Conservation (phyloP, 108 stramenopile genomes). For the Discostella pseudostelligera region DNA sequence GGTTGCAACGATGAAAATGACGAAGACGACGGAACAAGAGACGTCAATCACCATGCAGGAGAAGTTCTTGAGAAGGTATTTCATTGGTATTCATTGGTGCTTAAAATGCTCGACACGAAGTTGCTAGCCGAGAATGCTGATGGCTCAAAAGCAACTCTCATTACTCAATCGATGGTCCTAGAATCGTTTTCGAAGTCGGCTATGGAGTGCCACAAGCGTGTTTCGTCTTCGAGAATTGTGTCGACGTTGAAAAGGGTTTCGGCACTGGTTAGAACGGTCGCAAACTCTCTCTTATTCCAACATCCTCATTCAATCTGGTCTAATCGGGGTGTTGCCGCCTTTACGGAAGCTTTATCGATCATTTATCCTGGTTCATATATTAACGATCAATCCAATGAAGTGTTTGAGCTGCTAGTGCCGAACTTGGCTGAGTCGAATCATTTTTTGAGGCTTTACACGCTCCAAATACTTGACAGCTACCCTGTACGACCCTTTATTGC, state of each 20-base stretch:
- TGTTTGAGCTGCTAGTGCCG: conserved; percentile 61
- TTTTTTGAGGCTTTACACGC: conserved; percentile 69
- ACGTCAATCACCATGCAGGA: not conserved
- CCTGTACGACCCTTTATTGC: conserved; percentile 68
- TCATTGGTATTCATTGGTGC: conserved; percentile 30
- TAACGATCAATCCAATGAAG: conserved; percentile 40
- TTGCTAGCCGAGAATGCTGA: not conserved
- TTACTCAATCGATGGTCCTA: conserved; percentile 42
- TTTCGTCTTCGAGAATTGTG: conserved; percentile 22
- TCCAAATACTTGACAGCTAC: conserved; percentile 64
- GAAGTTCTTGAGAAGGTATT: conserved; percentile 16
- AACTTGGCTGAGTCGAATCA: conserved; percentile 66
- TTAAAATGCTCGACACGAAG: conserved; percentile 22
- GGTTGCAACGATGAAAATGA: conserved; percentile 12
- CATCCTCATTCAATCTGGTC: conserved; percentile 57
- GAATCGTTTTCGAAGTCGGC: conserved; percentile 56
- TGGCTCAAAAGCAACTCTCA: conserved; percentile 4
- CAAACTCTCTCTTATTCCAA: conserved; percentile 41
- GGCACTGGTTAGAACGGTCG: conserved; percentile 18
- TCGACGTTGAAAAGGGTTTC: conserved; percentile 27
- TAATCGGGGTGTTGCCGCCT: conserved; percentile 50
- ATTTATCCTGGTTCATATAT: conserved; percentile 28
- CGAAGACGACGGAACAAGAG: conserved; percentile 16
- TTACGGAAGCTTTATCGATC: conserved; percentile 29
- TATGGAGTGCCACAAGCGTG: conserved; percentile 26